These are phyloP conservation scores for Celoporthe dispersa DNA, from an alignment of 2,329 filamentous ascomycete genomes.

Conservation along the genomic window DNA sequence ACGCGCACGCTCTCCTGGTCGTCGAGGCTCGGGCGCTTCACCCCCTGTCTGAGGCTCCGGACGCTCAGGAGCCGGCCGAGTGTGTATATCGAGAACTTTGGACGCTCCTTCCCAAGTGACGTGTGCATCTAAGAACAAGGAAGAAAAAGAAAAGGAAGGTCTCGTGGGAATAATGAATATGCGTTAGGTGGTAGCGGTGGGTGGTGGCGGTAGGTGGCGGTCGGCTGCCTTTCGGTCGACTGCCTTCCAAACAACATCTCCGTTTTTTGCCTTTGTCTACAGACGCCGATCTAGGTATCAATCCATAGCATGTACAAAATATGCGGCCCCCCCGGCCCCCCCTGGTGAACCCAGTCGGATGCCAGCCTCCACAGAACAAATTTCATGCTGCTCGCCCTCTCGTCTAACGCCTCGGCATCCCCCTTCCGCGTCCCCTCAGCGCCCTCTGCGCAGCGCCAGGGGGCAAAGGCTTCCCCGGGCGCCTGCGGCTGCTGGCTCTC, in stretches of 20 bases:
- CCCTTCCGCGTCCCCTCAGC: conserved; percentile 79
- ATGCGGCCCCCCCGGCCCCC: not conserved
- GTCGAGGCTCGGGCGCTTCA: no score
- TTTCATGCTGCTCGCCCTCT: not conserved
- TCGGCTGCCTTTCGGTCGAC: not conserved
- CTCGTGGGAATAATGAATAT: not conserved
- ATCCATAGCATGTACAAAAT: conserved; percentile 29
- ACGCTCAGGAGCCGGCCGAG: no score
- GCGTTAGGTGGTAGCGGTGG: not conserved
- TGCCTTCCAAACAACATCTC: conserved; percentile 1
- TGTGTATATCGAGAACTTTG: no score
- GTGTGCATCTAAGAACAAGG: no score
- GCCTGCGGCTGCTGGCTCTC: conserved; percentile 85
- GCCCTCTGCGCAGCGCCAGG: conserved; percentile 88
- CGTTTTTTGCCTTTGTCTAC: conserved; percentile 24
- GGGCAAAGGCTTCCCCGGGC: conserved; percentile 73
- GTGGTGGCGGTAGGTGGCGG: not conserved
- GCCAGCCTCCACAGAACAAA: no score
- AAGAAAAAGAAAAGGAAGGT: no score
- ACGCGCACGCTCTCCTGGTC: no score
- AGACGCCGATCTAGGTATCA: conserved; percentile 30
- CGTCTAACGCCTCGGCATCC: conserved; percentile 81
- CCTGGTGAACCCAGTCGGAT: not conserved
- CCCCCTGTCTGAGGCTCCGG: no score
- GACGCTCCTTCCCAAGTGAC: no score